Evolutionary conservation across 768 basidiomycete genomes (phyloP).

Genomic region (Boletus pseudopeckii): DNA sequence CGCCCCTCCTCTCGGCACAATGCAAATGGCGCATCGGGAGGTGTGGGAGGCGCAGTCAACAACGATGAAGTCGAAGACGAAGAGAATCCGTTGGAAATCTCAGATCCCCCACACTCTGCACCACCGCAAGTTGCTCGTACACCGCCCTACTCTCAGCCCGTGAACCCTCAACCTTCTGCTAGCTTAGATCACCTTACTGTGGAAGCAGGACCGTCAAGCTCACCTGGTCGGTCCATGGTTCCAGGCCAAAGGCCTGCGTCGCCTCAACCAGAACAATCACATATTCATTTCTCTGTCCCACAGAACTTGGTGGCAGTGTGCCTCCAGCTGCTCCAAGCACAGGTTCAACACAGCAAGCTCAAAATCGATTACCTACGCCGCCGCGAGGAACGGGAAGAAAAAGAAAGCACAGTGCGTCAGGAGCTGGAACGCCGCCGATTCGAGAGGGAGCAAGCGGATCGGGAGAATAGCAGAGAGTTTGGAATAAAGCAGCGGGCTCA

Average conservation of each 20-base stretch:
- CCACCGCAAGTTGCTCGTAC: slow-evolving; percentile 26
- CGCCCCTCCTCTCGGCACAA: slow-evolving; percentile 43
- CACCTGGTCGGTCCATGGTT: slow-evolving; percentile 13
- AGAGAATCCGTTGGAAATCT: slow-evolving; percentile 43
- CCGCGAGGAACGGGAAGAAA: slow-evolving; percentile 67
- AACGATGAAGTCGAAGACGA: slow-evolving; percentile 54
- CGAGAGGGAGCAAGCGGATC: slow-evolving; percentile 56
- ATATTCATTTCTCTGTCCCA: slow-evolving; percentile 50
- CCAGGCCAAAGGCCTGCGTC: slow-evolving; percentile 10
- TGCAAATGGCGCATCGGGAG: slow-evolving; percentile 24
- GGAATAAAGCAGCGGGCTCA: slow-evolving; percentile 59
- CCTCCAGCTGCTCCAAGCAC: slow-evolving; percentile 60
- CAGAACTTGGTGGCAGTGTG: slow-evolving; percentile 56
- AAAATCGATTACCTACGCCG: slow-evolving; percentile 67
- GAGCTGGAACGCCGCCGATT: slow-evolving; percentile 52
- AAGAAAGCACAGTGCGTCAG: slow-evolving; percentile 47
- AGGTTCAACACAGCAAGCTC: slow-evolving; percentile 65
- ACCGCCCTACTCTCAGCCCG: slow-evolving; percentile 21
- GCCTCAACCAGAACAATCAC: slow-evolving; percentile 36
- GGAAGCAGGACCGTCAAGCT: slow-evolving; percentile 21
- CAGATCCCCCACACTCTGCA: slow-evolving; percentile 30
- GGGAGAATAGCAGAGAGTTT: slow-evolving; percentile 51
- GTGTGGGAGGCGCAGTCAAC: slow-evolving; percentile 31
- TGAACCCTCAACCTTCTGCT: slow-evolving; percentile 10
- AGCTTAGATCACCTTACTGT: slow-evolving; percentile 14